phyloP scores from a whole-genome alignment of 768 basidiomycete genomes.

The Tephrocybe sp. region DNA sequence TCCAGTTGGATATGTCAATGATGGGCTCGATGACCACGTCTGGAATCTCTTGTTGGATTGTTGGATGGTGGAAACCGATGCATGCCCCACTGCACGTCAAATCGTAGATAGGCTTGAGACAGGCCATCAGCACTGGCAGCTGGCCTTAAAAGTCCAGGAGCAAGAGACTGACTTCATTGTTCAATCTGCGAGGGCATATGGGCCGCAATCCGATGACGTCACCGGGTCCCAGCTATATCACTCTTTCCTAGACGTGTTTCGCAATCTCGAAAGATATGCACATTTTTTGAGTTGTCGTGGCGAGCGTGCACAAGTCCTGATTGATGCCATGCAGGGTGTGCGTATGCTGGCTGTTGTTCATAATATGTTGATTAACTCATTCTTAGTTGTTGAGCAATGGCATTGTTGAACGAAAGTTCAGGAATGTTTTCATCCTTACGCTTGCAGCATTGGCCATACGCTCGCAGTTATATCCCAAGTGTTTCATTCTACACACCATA shows the following conservation, averaged over 20 bases:
- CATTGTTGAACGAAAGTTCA: too few species aligned
- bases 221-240: neutral
- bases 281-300: neutral
- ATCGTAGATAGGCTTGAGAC: neutral
- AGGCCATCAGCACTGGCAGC: neutral
- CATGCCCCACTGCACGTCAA: neutral
- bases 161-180: neutral
- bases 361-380: neutral
- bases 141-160: neutral
- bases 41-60: neutral
- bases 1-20: neutral
- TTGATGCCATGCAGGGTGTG: neutral
- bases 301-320: neutral
- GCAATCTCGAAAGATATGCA: neutral
- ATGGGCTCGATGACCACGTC: neutral
- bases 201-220: too few species aligned
- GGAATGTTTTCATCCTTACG: too few species aligned
- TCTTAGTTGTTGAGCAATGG: neutral
- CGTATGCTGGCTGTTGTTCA: neutral
- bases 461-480: too few species aligned
- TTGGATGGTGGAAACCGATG: too few species aligned
- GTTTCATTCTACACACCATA: neutral
- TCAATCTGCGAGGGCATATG: neutral
- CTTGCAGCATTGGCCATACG: too few species aligned
- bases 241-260: neutral